Evolutionary conservation across 2,329 filamentous ascomycete genomes (phyloP), one percentile per base, ranked within the genome.

Genomic region (Microdochium paspali): DNA sequence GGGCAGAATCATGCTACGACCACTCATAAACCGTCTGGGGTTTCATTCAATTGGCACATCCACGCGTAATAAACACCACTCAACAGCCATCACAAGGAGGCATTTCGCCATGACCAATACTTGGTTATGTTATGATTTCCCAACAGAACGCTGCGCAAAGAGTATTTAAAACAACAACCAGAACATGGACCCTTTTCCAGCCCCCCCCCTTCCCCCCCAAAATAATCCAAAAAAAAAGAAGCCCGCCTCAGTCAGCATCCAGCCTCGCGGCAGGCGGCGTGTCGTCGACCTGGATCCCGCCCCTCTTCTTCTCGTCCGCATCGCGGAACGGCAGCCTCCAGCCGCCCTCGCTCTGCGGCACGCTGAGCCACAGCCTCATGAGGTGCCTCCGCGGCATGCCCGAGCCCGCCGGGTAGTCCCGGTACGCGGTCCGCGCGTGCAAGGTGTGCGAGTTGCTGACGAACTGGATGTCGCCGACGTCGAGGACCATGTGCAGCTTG

Each of bases 401-500:
- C 84, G 84, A 25, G 84, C 80, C 15, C 77, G 76, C 63, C 78
- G 74, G 49, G 43, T 59, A 58, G 57, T 88, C 86, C 53, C 73
- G 86, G 66, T 95, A 95, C 24, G 77, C 86, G 0, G 89, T 95
- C 44, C 89, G 71, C 0, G 88, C 85, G 62, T 95, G 90, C 44
- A 95, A 66, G 3, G 93, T 75, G 60, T 95, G 88, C 44, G 77
- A 77, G 61, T 95, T 94, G 55, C 81, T 81, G 48, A 94, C 61
- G 66, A 95, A 91, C 66, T 95, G 90, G 52, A 95, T 90, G 59
- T 95, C 89, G 44, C 89, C 89, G 18, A 93, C 79, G 54, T 91
- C 87, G 9, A 94, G 74, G 40, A 93, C 70, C 87, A 94, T 94
- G 66, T 94, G 88, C 54, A 95, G 71, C 3, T 85, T 76, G 45